These are phyloP conservation scores for Jasminum sambac DNA, from an alignment of 257 asterid species.

Conservation along the genomic window DNA sequence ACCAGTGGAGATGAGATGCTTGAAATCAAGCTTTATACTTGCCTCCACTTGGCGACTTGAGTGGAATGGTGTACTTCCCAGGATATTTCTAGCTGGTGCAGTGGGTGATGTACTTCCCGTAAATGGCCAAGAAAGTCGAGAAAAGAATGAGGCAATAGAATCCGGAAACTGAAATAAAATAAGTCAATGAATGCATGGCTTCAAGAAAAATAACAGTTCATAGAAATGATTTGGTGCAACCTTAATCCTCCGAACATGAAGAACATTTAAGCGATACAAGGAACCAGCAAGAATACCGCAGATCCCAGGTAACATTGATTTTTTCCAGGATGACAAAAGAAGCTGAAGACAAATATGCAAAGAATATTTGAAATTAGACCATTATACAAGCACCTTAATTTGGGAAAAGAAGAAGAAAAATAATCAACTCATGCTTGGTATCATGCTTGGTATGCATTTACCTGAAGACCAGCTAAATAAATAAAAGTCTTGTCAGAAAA, in stretches of 20 bases:
- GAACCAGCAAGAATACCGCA: conserved; percentile 98
- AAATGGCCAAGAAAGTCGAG: conserved; percentile 74
- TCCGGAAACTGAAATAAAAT: conserved; percentile 75
- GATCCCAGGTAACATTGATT: conserved; percentile 91
- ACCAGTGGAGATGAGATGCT: neutral
- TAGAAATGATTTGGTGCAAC: conserved; percentile 35
- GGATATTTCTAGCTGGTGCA: conserved; percentile 58
- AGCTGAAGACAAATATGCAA: conserved; percentile 49
- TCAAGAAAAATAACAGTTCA: conserved; percentile 11
- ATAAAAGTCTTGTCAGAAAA: conserved; percentile 97
- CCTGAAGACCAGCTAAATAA: conserved; percentile 99
- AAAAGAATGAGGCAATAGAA: conserved; percentile 68
- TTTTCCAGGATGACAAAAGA: conserved; percentile 93
- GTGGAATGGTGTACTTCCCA: conserved; percentile 57
- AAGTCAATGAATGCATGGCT: conserved; percentile 19
- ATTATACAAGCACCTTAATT: neutral
- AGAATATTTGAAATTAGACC: neutral
- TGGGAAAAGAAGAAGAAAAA: conserved; percentile 11
- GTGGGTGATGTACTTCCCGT: conserved; percentile 56
- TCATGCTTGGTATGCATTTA: conserved; percentile 27
- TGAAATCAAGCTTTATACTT: conserved; percentile 19
- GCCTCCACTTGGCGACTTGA: conserved; percentile 63
- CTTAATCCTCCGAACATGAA: conserved; percentile 75
- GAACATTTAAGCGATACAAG: conserved; percentile 74
- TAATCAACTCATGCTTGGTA: neutral